Evolutionary conservation across 2,329 filamentous ascomycete genomes (phyloP).

Genomic region (Westerdykella aurantiaca): DNA sequence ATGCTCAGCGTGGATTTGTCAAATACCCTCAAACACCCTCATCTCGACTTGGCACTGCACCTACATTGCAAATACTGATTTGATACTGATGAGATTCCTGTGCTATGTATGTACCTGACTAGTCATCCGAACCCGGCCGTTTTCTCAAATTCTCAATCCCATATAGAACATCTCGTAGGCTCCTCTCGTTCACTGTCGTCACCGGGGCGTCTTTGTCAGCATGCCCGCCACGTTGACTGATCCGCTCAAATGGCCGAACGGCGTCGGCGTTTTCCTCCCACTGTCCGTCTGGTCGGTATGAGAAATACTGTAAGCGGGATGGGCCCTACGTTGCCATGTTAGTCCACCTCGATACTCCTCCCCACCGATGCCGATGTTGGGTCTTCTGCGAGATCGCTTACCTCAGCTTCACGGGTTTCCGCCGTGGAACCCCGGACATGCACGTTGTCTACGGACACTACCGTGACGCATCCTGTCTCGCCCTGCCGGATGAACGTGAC

Average conservation of each 20-base stretch:
- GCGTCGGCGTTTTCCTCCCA: conserved; percentile 20
- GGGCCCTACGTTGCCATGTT: conserved; percentile 10
- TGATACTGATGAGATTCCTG: no score
- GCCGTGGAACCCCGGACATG: conserved; percentile 49
- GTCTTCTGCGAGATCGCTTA: conserved; percentile 11
- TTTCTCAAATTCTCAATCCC: conserved; percentile 47
- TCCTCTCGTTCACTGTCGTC: conserved; percentile 29
- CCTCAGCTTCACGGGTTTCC: conserved; percentile 27
- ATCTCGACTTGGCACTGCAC: no score
- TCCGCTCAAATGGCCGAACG: conserved; percentile 13
- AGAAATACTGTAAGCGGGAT: conserved; percentile 24
- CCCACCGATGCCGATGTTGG: conserved; percentile 2
- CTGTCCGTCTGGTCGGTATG: conserved; percentile 12
- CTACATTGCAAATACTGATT: no score
- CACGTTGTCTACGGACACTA: conserved; percentile 52
- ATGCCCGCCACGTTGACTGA: conserved; percentile 12
- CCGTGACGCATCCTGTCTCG: conserved; percentile 7
- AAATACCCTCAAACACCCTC: no score
- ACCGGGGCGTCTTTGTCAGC: conserved; percentile 16
- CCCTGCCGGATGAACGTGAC: conserved; percentile 30
- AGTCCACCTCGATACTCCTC: no score
- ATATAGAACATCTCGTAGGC: conserved; percentile 43
- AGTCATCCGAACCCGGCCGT: conserved; percentile 37
- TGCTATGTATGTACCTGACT: conserved; percentile 6
- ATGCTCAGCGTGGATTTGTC: no score